A percentile compares a stretch with the other conserved stretches of the same genome.
These are phyloP conservation scores for Microbotryum scabiosae DNA, from an alignment of 1,284 basidiomycete genomes.

Conservation along the genomic window DNA sequence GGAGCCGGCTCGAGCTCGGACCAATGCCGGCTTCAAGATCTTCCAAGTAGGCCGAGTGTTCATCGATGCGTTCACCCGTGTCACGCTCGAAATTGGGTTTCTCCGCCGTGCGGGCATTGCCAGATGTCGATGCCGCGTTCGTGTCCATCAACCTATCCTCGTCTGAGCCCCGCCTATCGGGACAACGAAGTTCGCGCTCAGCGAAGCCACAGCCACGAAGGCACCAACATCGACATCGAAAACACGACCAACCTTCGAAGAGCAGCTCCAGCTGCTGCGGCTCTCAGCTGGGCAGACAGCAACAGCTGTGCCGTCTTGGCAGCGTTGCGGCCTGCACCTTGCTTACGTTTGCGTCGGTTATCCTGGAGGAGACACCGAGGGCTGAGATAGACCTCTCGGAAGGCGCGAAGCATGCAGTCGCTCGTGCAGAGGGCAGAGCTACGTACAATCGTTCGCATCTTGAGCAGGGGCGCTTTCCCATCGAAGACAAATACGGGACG, in stretches of 20 bases:
- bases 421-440: neutral
- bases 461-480: constrained; percentile 81
- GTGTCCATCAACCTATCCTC: neutral
- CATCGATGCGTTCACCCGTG: constrained; percentile 47
- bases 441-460: constrained; percentile 75
- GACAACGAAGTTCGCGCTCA: constrained; percentile 58
- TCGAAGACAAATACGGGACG: constrained; percentile 97
- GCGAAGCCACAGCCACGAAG: constrained; percentile 59
- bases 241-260: too few relatives aligned
- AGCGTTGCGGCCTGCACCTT: constrained; percentile 73
- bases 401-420: neutral
- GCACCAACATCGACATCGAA: too few relatives aligned
- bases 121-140: neutral
- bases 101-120: too few relatives aligned
- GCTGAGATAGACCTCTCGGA: neutral
- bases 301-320: constrained; percentile 75
- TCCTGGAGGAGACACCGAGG: constrained; percentile 46
- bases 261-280: too few relatives aligned
- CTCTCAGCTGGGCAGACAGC: constrained; percentile 84
- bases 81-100: neutral
- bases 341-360: constrained; percentile 78
- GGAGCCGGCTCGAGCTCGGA: constrained; percentile 42
- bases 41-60: constrained; percentile 72
- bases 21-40: constrained; percentile 57
- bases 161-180: constrained; percentile 17